phyloP scores from a whole-genome alignment of 768 basidiomycete genomes.

The Thelephora ganbajun region DNA sequence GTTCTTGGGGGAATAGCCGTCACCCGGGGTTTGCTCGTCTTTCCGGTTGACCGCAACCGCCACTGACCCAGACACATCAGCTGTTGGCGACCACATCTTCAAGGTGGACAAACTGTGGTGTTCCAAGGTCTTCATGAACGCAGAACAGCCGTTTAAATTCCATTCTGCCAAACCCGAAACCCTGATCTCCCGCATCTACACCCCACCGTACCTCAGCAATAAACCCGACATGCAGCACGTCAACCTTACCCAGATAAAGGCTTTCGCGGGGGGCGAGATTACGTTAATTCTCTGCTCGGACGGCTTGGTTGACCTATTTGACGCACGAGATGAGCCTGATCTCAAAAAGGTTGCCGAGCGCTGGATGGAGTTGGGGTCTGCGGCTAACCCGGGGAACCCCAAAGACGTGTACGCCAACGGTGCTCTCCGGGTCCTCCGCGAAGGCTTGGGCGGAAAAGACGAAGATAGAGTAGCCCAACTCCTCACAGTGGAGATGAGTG shows the following conservation, averaged over 20 bases:
- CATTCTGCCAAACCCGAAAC: constrained; percentile 13
- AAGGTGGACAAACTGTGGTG: constrained; percentile 21
- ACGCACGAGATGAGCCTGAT: constrained; percentile 10
- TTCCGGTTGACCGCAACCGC: not conserved
- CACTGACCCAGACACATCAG: constrained; percentile 3
- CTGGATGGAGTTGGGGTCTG: constrained; percentile 19
- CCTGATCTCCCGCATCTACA: constrained; percentile 23
- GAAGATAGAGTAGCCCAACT: constrained; percentile 24
- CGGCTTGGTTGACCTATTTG: constrained; percentile 28
- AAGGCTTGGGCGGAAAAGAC: constrained; percentile 29
- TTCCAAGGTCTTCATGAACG: constrained; percentile 19
- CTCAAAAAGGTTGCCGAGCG: constrained; percentile 13
- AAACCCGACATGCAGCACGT: constrained; percentile 27
- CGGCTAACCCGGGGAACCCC: too few species aligned
- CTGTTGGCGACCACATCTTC: constrained; percentile 25
- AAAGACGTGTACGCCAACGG: constrained; percentile 16
- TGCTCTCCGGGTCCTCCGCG: constrained; percentile 27
- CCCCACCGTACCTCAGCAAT: constrained; percentile 32
- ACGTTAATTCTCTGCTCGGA: constrained; percentile 32
- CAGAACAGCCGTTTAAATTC: constrained; percentile 22
- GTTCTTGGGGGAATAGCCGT: constrained; percentile 70
- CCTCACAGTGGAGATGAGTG: constrained; percentile 35
- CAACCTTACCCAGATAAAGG: constrained; percentile 10
- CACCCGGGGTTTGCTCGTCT: constrained; percentile 45
- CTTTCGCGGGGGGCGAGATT: constrained; percentile 10